These are phyloP conservation scores for Kickxella alabastrina DNA, from an alignment of 192 early-diverging fungal genomes.

Conservation along the genomic window DNA sequence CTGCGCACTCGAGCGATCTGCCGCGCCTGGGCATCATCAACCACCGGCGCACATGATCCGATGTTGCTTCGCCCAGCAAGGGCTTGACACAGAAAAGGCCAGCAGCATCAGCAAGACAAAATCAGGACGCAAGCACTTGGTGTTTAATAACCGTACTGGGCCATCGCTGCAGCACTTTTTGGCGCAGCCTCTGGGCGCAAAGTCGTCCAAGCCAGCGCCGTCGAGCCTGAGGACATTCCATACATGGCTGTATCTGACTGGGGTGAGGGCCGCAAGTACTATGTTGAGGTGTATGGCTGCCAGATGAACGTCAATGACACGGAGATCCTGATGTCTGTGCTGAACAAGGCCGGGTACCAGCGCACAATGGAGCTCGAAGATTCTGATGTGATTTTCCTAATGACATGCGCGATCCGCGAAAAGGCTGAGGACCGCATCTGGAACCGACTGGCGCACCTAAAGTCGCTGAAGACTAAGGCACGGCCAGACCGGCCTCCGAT, in stretches of 20 bases:
- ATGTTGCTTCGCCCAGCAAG: no score
- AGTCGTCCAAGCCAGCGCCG: not conserved
- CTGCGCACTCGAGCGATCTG: no score
- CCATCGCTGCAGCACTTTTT: slow-evolving; percentile 51
- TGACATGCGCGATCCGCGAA: slow-evolving; percentile 76
- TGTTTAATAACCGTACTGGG: slow-evolving; percentile 47
- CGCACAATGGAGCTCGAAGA: slow-evolving; percentile 54
- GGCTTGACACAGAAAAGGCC: no score
- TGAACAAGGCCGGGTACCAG: slow-evolving; percentile 64
- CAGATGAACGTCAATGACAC: slow-evolving; percentile 83
- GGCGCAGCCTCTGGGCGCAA: slow-evolving; percentile 23
- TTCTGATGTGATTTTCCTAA: slow-evolving; percentile 68
- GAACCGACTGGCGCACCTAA: slow-evolving; percentile 58
- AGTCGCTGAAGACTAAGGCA: slow-evolving; percentile 56
- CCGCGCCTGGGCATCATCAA: no score
- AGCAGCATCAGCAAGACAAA: slow-evolving; percentile 1
- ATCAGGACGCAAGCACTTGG: slow-evolving; percentile 20
- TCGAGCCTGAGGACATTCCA: slow-evolving; percentile 32
- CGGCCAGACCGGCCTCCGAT: slow-evolving; percentile 56
- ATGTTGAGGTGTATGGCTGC: slow-evolving; percentile 76
- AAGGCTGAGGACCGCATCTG: slow-evolving; percentile 73
- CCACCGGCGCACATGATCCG: no score
- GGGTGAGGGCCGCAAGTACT: slow-evolving; percentile 63
- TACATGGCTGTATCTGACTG: slow-evolving; percentile 48
- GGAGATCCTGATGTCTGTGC: slow-evolving; percentile 70